Evolutionary conservation across 805 yeast genomes (phyloP).

Genomic region (Monosporozyma unispora): DNA sequence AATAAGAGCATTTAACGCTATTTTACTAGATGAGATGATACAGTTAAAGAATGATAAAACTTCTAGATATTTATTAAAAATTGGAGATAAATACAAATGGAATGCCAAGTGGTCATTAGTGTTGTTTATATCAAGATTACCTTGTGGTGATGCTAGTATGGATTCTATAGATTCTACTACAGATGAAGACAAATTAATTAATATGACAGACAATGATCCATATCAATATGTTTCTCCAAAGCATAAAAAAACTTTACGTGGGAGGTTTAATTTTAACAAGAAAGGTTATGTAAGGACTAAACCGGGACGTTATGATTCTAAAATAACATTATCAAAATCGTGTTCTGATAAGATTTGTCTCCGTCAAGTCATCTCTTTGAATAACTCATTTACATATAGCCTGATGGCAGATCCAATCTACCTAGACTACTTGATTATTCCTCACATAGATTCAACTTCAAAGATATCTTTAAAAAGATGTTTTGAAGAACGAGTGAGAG

Average conservation of each 20-base stretch:
- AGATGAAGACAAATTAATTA: slow-evolving; percentile 12
- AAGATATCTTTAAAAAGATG: slow-evolving; percentile 7
- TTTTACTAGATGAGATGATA: slow-evolving; percentile 41
- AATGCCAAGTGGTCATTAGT: slow-evolving; percentile 39
- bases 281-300: slow-evolving; percentile 76
- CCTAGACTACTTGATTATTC: slow-evolving; percentile 44
- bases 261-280: slow-evolving; percentile 48
- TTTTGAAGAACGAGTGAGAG: slow-evolving; percentile 9
- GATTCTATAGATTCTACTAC: slow-evolving; percentile 21
- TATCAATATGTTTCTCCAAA: slow-evolving; percentile 23
- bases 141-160: slow-evolving; percentile 89
- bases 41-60: slow-evolving; percentile 7
- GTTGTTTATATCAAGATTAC: slow-evolving; percentile 62
- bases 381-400: slow-evolving; percentile 39
- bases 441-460: slow-evolving; percentile 13
- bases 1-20: slow-evolving; percentile 59
- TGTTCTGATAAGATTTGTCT: slow-evolving; percentile 79
- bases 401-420: slow-evolving; percentile 22
- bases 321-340: slow-evolving; percentile 64
- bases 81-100: slow-evolving; percentile 21
- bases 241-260: slow-evolving; percentile 38
- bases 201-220: slow-evolving; percentile 12
- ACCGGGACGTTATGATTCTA: slow-evolving; percentile 83
- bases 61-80: slow-evolving; percentile 8
- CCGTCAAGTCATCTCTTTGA: slow-evolving; percentile 49